phyloP scores from a whole-genome alignment of 768 basidiomycete species.

The Tylopilus vinaceipallidus region DNA sequence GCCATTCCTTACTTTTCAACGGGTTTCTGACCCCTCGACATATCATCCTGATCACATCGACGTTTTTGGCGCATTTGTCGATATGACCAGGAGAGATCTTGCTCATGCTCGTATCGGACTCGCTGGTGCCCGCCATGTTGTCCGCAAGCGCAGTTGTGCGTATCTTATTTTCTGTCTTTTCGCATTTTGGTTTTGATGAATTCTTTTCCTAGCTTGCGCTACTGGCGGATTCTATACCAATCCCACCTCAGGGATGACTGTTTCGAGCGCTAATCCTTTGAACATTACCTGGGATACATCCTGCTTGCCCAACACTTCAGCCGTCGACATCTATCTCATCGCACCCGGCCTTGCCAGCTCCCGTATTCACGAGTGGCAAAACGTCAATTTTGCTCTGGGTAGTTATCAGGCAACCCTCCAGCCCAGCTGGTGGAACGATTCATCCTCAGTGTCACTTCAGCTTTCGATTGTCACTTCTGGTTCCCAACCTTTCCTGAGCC shows the following conservation, averaged over 20 bases:
- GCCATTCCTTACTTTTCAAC: conserved; percentile 24
- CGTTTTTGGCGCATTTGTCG: background rate
- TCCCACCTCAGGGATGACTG: conserved; percentile 45
- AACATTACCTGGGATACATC: conserved; percentile 63
- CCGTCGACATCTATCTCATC: conserved; percentile 69
- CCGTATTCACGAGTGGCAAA: conserved; percentile 57
- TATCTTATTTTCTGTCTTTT: background rate
- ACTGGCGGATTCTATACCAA: conserved; percentile 61
- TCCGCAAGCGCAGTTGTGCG: conserved; percentile 28
- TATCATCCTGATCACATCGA: conserved; percentile 5
- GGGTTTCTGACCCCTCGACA: conserved; percentile 5
- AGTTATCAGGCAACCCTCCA: conserved; percentile 48
- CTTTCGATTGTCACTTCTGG: conserved; percentile 55
- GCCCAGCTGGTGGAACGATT: conserved; percentile 73
- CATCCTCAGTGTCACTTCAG: conserved; percentile 49
- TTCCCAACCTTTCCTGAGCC: conserved; percentile 47
- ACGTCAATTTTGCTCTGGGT: conserved; percentile 48
- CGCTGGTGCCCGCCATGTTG: conserved; percentile 18
- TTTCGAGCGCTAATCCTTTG: conserved; percentile 50
- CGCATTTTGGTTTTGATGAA: background rate
- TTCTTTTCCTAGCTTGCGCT: conserved; percentile 42
- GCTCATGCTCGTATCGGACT: conserved; percentile 23
- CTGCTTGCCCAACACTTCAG: conserved; percentile 44
- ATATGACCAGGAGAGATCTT: conserved; percentile 32
- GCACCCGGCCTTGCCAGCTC: conserved; percentile 43